Percentiles rank a stretch among this genome's conserved stretches.
Conservation (phyloP, 2,329 filamentous ascomycete genomes). For the Dothideomycetes sp. region DNA sequence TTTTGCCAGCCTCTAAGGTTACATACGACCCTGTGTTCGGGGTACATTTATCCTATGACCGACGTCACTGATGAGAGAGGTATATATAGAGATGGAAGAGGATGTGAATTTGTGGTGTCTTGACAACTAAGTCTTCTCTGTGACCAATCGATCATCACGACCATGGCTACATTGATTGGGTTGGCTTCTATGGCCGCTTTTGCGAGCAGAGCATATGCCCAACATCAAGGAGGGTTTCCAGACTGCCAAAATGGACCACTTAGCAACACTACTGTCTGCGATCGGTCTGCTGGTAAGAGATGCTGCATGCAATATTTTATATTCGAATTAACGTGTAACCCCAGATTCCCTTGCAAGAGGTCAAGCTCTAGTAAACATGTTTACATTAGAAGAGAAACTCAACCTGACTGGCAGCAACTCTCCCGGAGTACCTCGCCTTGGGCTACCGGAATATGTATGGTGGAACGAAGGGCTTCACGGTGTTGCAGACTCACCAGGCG, state of each 20-base stretch:
- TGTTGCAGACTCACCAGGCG: slow-evolving; percentile 38
- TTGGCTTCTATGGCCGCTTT: slow-evolving; percentile 5
- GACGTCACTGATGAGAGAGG: too few species aligned
- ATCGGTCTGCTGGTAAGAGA: slow-evolving; percentile 27
- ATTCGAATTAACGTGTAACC: slow-evolving; percentile 3
- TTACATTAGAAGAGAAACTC: slow-evolving; percentile 44
- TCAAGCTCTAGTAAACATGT: slow-evolving; percentile 35
- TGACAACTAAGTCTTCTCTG: too few species aligned
- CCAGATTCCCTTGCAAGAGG: slow-evolving; percentile 27
- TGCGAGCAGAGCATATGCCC: slow-evolving; percentile 4
- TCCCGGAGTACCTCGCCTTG: slow-evolving; percentile 44
- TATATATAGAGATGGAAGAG: too few species aligned
- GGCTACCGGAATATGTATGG: slow-evolving; percentile 48
- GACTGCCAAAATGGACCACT: slow-evolving; percentile 40
- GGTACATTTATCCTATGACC: too few species aligned
- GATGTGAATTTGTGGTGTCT: too few species aligned
- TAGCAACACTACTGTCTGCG: slow-evolving; percentile 38
- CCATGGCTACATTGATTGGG: slow-evolving; percentile 9
- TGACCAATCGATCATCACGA: too few species aligned
- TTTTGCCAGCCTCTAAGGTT: too few species aligned
- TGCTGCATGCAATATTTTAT: not conserved
- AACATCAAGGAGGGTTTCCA: slow-evolving; percentile 25
- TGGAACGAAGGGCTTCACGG: slow-evolving; percentile 52
- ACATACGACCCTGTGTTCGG: too few species aligned
- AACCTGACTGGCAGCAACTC: slow-evolving; percentile 39